Evolutionary conservation across 805 yeast species (phyloP), one percentile per base, ranked within the genome.

Genomic region (Zygoascus flipseniorum): DNA sequence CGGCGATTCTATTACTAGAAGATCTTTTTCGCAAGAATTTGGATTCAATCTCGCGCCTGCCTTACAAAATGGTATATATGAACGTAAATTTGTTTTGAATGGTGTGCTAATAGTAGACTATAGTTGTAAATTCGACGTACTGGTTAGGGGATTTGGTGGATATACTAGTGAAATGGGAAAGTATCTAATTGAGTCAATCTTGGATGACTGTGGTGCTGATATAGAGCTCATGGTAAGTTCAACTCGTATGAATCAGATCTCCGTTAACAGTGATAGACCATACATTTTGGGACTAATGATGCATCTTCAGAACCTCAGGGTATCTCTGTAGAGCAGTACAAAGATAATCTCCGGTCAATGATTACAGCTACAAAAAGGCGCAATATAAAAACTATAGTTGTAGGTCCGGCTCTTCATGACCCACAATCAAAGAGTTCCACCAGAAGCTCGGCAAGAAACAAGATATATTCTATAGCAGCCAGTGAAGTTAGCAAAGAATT

Each of bases 281-380:
- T 89, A 1, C 88, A 85, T 64, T 81, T 86, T 61, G 97, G 97
- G 2, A 78, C 96, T 11, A 89, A 89, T 63, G 97, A 89, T 65
- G 75, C 85, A 0, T 74, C 78, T 2, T 58, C 69, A 8, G 72
- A 64, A 8, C 61, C 65, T 3, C 81, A 77, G 58, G 68, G 69
- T 20, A 86, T 87, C 11, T 77, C 80, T 1, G 18, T 83, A 3
- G 76, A 67, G 0, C 69, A 75, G 54, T 87, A 69, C 62, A 53
- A 66, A 23, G 67, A 64, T 11, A 89, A 89, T 61, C 70, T 78
- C 55, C 61, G 58, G 28, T 52, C 56, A 10, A 57, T 87, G 60
- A 70, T 81, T 10, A 58, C 69, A 8, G 57, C 72, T 54, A 72
- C 78, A 28, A 57, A 63, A 19, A 64, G 62, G 0, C 65, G 76